Evolutionary conservation across 805 yeast genomes (phyloP), one percentile per base, ranked within the genome.

Genomic region (Myxozyma neglecta): DNA sequence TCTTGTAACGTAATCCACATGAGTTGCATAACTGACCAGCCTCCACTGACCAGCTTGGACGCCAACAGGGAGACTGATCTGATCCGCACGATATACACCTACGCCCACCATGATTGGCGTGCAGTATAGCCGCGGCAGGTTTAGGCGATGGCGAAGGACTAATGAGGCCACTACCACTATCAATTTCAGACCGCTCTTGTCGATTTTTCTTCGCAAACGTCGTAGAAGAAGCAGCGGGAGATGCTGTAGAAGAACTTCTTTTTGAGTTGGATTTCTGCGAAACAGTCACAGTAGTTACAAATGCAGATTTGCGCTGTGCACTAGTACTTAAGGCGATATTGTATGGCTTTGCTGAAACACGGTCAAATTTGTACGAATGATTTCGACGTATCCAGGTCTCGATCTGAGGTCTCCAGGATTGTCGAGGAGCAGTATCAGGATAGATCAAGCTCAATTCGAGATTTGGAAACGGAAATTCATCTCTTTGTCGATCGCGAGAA

Each of bases 11-110:
- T 70, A 93, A 79, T 0, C 99, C 99, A 76, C 99, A 93, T 0
- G 97, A 90, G 73, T 93, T 93, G 79, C 99, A 93, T 68, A 93
- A 81, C 77, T 92, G 98, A n/a, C 97, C 98, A 64, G 88, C 90
- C 67, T 85, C 79, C 34, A 85, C 80, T 2, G 93, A 86, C 99
- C 99, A 93, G 5, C 96, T 88, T 1, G 99, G 99, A 72, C 99
- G 83, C 99, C 99, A 93, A 75, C 99, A 93, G 4, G 99, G 99
- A 6, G 96, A 89, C 69, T 89, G 94, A 59, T 86, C 87, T 0
- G 94, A 85, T 6, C 91, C 90, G 76, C 99, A 93, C 6, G 97
- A 90, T 35, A 93, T 85, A 72, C 99, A 93, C 56, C 81, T 82
- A 68, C 96, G 60, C 32, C 67, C 61, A 18, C 44, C 43, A 49